phyloP scores from a whole-genome alignment of 2,329 filamentous ascomycete species.

The Talaromyces sp. region DNA sequence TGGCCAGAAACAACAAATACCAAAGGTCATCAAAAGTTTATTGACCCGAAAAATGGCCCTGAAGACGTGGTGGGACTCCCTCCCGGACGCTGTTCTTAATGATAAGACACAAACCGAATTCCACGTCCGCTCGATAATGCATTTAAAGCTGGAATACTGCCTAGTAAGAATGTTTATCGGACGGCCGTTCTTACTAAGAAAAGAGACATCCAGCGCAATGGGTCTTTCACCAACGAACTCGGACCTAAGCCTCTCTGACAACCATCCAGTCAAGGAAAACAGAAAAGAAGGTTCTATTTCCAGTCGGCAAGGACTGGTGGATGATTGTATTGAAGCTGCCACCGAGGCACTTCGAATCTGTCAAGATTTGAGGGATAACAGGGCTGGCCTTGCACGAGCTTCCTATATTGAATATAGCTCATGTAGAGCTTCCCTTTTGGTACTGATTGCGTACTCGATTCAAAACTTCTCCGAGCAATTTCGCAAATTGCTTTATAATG shows the following conservation, averaged over 20 bases:
- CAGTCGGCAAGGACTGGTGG: conserved; percentile 20
- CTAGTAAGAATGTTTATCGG: conserved; percentile 55
- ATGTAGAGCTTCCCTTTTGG: conserved; percentile 38
- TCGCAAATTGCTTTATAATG: conserved; percentile 24
- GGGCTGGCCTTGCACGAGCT: conserved; percentile 33
- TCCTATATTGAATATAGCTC: conserved; percentile 42
- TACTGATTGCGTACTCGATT: conserved; percentile 38
- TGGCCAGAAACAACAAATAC: conserved; percentile 12
- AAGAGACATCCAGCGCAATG: background rate
- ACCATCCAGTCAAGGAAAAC: background rate
- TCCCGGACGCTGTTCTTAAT: conserved; percentile 1
- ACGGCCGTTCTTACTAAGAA: conserved; percentile 50
- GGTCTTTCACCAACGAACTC: conserved; percentile 7
- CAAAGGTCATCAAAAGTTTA: conserved; percentile 10
- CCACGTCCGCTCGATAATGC: conserved; percentile 20
- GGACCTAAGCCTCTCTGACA: background rate
- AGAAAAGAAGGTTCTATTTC: background rate
- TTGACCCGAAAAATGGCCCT: conserved; percentile 9
- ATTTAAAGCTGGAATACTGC: conserved; percentile 48
- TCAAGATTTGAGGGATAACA: conserved; percentile 23
- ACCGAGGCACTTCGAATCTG: conserved; percentile 30
- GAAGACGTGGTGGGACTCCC: conserved; percentile 18
- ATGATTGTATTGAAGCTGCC: conserved; percentile 32
- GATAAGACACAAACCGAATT: background rate
- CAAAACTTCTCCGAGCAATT: conserved; percentile 27